Evolutionary conservation across 1,139 yeast species (phyloP).

Genomic region (Yamadazyma dendronema): DNA sequence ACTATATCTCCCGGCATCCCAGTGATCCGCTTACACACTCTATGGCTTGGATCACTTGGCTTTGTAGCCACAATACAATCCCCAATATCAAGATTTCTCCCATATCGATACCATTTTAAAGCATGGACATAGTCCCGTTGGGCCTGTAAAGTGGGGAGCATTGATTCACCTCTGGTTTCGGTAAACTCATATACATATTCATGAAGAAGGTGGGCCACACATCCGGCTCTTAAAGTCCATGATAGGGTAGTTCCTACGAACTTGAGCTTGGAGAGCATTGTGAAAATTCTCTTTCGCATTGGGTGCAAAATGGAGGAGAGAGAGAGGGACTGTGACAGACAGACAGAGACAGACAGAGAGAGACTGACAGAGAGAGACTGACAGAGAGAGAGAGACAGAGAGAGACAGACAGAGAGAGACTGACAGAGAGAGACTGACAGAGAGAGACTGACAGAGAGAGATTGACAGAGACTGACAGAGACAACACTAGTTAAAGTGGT

Average conservation of each 20-base stretch:
- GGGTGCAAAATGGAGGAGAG: too few relatives aligned
- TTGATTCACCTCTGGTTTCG: conserved; percentile 88
- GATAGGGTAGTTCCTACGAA: conserved; percentile 35
- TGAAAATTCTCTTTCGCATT: background rate
- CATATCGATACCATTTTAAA: conserved; percentile 57
- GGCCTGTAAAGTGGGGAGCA: conserved; percentile 86
- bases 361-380: too few relatives aligned
- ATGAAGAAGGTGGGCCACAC: conserved; percentile 65
- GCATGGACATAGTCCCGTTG: conserved; percentile 80
- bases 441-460: too few relatives aligned
- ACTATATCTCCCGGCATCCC: conserved; percentile 96
- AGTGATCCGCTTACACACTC: conserved; percentile 88
- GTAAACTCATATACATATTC: conserved; percentile 72
- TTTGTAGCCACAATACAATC: conserved; percentile 86
- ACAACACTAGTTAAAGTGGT: too few relatives aligned
- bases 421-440: too few relatives aligned
- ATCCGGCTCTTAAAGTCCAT: conserved; percentile 61
- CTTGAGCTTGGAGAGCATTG: conserved; percentile 24
- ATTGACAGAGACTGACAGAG: too few relatives aligned
- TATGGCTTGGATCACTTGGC: conserved; percentile 83
- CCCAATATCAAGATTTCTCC: conserved; percentile 67
- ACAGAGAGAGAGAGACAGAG: too few relatives aligned
- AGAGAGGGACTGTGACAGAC: too few relatives aligned
- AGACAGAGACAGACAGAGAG: background rate
- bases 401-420: too few relatives aligned